These are phyloP conservation scores for Macrophomina pseudophaseolina DNA, from an alignment of 2,329 filamentous ascomycete species.

Conservation along the genomic window DNA sequence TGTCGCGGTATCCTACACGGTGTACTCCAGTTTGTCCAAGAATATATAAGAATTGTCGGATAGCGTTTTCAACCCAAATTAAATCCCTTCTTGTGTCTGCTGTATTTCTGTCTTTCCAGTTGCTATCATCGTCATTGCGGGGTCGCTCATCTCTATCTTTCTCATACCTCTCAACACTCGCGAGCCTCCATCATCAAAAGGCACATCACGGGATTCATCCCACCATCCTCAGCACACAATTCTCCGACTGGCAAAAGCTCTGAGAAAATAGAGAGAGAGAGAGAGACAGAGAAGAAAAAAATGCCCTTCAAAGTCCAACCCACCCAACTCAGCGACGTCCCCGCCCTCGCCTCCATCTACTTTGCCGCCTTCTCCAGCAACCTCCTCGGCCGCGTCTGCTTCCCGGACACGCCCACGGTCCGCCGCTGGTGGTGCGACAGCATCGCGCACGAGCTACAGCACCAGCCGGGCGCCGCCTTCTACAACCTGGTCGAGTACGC, in stretches of 20 bases:
- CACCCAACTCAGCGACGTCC: slow-evolving; percentile 47
- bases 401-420: slow-evolving; percentile 63
- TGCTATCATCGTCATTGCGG: no score
- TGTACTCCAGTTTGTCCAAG: neutral
- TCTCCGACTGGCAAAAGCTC: no score
- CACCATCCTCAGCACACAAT: no score
- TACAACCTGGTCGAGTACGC: slow-evolving; percentile 18
- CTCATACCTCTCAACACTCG: no score
- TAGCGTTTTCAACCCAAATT: neutral
- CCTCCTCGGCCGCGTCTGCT: slow-evolving; percentile 75
- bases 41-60: neutral
- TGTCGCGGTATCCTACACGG: neutral
- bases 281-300: no score
- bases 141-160: no score
- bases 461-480: slow-evolving; percentile 10
- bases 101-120: no score
- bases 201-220: no score
- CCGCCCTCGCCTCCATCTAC: slow-evolving; percentile 42
- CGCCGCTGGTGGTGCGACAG: slow-evolving; percentile 8
- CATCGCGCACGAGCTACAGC: neutral
- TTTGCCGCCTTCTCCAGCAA: slow-evolving; percentile 47
- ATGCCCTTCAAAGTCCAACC: slow-evolving; percentile 30
- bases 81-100: no score
- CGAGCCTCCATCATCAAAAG: no score
- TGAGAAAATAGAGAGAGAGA: no score